Conservation (phyloP, 2,329 filamentous ascomycete species). For the Calonectria naviculata region DNA sequence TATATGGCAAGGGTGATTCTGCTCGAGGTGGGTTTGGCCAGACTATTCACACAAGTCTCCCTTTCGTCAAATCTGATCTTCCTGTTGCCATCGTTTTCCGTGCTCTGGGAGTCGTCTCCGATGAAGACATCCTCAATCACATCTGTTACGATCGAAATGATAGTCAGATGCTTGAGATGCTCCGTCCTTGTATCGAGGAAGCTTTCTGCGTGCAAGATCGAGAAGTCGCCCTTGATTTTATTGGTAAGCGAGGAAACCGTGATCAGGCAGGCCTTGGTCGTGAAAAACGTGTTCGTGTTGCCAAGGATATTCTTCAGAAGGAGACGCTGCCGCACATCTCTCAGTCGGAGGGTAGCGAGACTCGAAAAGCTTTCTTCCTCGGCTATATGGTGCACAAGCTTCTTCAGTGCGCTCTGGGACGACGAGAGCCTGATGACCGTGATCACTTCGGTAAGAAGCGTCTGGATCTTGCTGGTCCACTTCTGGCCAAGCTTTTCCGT, state of each 20-base stretch:
- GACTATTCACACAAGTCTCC: slow-evolving; percentile 89
- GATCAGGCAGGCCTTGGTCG: slow-evolving; percentile 72
- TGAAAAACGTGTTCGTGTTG: slow-evolving; percentile 91
- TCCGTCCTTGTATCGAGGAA: slow-evolving; percentile 97
- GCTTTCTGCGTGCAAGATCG: slow-evolving; percentile 96
- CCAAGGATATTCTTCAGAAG: slow-evolving; percentile 95
- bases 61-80: slow-evolving; percentile 93
- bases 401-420: slow-evolving; percentile 90
- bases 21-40: slow-evolving; percentile 82
- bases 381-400: slow-evolving; percentile 99
- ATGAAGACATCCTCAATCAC: slow-evolving; percentile 97
- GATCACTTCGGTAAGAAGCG: slow-evolving; percentile 99
- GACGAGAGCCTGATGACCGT: slow-evolving; percentile 94
- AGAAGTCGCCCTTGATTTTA: slow-evolving; percentile 93
- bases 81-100: slow-evolving; percentile 97
- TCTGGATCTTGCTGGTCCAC: slow-evolving; percentile 91
- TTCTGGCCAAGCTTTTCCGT: slow-evolving; percentile 96
- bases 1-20: slow-evolving; percentile 88
- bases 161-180: slow-evolving; percentile 96
- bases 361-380: slow-evolving; percentile 95
- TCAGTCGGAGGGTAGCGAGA: slow-evolving; percentile 93
- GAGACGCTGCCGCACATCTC: slow-evolving; percentile 97
- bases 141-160: slow-evolving; percentile 97
- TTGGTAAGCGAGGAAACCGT: slow-evolving; percentile 87
- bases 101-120: slow-evolving; percentile 93